A percentile compares a stretch with the other conserved stretches of the same genome.
These are phyloP conservation scores for Leucocoprinus birnbaumii DNA, from an alignment of 768 basidiomycete species.

Conservation along the genomic window DNA sequence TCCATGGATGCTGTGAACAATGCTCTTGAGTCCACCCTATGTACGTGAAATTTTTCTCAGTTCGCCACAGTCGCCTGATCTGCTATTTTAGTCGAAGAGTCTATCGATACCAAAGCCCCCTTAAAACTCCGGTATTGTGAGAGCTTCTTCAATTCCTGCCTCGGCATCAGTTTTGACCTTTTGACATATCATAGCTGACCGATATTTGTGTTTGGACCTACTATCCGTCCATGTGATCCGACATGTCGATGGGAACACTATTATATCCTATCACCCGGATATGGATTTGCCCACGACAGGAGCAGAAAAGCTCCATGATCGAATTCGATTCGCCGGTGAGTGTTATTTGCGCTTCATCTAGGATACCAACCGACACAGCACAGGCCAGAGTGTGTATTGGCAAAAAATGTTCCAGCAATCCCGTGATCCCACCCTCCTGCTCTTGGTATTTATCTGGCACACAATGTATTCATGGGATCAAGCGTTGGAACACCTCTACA, in stretches of 20 bases:
- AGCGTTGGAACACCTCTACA: constrained; percentile 47
- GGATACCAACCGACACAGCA: neutral
- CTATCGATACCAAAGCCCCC: constrained; percentile 29
- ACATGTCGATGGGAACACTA: constrained; percentile 39
- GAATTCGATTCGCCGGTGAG: constrained; percentile 45
- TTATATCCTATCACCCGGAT: constrained; percentile 48
- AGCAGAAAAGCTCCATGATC: constrained; percentile 40
- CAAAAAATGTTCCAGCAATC: constrained; percentile 34
- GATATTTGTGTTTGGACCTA: constrained; percentile 40
- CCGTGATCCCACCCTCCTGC: constrained; percentile 49
- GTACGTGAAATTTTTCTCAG: neutral
- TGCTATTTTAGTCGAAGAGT: constrained; percentile 15
- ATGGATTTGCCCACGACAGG: constrained; percentile 35
- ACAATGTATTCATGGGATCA: constrained; percentile 61
- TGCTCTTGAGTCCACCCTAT: neutral
- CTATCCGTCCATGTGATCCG: constrained; percentile 48
- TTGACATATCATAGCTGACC: constrained; percentile 19
- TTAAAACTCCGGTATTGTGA: constrained; percentile 23
- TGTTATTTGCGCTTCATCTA: neutral
- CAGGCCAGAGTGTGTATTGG: constrained; percentile 43
- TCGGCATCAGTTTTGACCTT: neutral
- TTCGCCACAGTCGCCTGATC: neutral
- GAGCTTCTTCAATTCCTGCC: neutral
- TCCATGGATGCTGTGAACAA: neutral
- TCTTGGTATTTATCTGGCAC: constrained; percentile 53